phyloP scores from a whole-genome alignment of 2,329 filamentous ascomycete species.

The Magnaporthales sp. region DNA sequence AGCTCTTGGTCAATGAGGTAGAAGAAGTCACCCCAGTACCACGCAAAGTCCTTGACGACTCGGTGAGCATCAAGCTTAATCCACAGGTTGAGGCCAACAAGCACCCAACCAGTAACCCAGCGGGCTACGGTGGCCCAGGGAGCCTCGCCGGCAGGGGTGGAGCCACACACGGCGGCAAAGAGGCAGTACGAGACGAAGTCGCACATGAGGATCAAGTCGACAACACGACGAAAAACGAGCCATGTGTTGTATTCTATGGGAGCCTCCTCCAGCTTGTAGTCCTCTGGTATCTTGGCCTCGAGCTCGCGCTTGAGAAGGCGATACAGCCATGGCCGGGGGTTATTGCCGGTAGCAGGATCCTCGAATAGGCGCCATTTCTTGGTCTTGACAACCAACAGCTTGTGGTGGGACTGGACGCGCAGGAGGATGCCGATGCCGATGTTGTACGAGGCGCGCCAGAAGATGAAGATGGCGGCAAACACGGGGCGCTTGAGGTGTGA shows the following conservation, averaged over 20 bases:
- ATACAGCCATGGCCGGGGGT: constrained; percentile 77
- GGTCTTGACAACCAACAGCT: constrained; percentile 79
- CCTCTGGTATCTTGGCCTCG: constrained; percentile 86
- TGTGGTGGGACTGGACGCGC: constrained; percentile 82
- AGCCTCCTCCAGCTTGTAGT: constrained; percentile 89
- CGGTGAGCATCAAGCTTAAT: constrained; percentile 96
- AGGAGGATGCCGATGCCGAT: constrained; percentile 86
- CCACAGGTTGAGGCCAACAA: constrained; percentile 95
- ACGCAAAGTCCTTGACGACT: constrained; percentile 97
- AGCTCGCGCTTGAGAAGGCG: constrained; percentile 78
- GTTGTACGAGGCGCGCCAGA: constrained; percentile 92
- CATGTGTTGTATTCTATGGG: constrained; percentile 99
- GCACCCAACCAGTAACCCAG: constrained; percentile 67
- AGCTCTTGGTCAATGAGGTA: constrained; percentile 96
- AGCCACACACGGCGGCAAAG: constrained; percentile 83
- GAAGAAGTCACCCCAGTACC: constrained; percentile 99
- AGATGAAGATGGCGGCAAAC: constrained; percentile 77
- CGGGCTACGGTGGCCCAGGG: constrained; percentile 60
- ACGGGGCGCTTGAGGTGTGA: constrained; percentile 59
- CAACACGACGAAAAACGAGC: constrained; percentile 89
- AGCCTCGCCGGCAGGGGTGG: constrained; percentile 65
- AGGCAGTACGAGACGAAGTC: constrained; percentile 96
- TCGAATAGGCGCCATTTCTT: constrained; percentile 81
- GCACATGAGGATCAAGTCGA: constrained; percentile 97
- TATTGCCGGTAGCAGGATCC: constrained; percentile 68